These are phyloP conservation scores for Jaenimonas drosophilae DNA, from an alignment of 208 protist genomes.

Conservation along the genomic window DNA sequence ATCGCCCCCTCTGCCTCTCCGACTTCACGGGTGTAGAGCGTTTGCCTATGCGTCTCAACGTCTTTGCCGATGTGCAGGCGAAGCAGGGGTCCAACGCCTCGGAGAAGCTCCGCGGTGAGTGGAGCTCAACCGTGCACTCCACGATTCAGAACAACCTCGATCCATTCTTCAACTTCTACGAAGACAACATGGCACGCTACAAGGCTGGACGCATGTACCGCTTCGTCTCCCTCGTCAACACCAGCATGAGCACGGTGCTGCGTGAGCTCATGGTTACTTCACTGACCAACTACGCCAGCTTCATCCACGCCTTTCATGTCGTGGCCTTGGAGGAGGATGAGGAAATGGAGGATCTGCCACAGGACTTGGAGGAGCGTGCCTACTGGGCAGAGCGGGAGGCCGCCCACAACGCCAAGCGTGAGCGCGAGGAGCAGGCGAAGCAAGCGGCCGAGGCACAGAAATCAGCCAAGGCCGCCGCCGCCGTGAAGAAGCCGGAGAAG, in stretches of 20 bases:
- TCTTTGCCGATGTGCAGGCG: conserved; percentile 59
- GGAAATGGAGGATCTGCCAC: conserved; percentile 45
- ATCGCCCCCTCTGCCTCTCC: conserved; percentile 46
- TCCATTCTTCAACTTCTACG: conserved; percentile 91
- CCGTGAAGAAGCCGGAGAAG: conserved; percentile 2
- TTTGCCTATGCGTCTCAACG: conserved; percentile 60
- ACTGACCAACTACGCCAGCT: conserved; percentile 64
- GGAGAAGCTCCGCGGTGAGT: conserved; percentile 86
- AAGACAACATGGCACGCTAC: conserved; percentile 86
- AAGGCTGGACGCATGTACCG: conserved; percentile 72
- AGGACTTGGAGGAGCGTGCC: conserved; percentile 48
- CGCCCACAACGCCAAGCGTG: conserved; percentile 1
- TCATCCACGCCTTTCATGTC: conserved; percentile 56
- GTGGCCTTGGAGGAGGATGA: conserved; percentile 5
- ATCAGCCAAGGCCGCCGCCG: conserved; percentile 6
- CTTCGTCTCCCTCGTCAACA: conserved; percentile 87
- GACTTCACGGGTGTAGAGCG: conserved; percentile 17
- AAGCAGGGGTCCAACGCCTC: conserved; percentile 39
- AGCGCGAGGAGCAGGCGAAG: background rate
- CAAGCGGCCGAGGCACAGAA: conserved; percentile 9
- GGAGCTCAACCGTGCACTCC: conserved; percentile 83
- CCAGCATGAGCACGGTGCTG: conserved; percentile 87
- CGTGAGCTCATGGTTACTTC: conserved; percentile 65
- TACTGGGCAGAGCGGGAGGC: conserved; percentile 43
- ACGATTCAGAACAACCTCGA: conserved; percentile 93